These are phyloP conservation scores for Tetrastigma voinierianum DNA, from an alignment of 164 flowering plant genomes.

Conservation along the genomic window DNA sequence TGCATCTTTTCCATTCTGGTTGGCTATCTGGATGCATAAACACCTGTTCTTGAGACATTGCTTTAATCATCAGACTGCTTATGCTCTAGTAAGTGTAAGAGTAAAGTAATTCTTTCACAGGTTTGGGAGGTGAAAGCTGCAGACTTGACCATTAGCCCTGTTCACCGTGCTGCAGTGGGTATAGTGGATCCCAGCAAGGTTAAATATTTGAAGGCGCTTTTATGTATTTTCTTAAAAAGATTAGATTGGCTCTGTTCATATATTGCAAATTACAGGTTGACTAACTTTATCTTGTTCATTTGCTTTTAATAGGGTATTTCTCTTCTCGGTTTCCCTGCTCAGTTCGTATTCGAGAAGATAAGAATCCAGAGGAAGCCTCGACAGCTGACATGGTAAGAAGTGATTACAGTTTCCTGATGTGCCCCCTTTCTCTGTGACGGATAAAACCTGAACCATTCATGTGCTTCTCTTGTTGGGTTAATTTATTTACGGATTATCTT, in stretches of 20 bases:
- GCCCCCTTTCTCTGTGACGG: neutral
- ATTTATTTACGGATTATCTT: conserved; percentile 3
- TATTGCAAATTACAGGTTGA: no score
- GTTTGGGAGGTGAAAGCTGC: conserved; percentile 99
- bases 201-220: neutral
- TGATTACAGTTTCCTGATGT: neutral
- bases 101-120: conserved; percentile 28
- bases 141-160: conserved; percentile 94
- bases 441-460: neutral
- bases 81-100: no score
- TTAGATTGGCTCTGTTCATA: no score
- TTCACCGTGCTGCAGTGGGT: conserved; percentile 83
- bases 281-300: no score
- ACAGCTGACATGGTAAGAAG: conserved; percentile 72
- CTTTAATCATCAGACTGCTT: no score
- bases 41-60: no score
- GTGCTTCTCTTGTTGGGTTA: neutral
- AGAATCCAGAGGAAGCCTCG: conserved; percentile 87
- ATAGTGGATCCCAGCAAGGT: conserved; percentile 84
- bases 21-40: no score
- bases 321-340: conserved; percentile 92
- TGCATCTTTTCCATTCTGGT: no score
- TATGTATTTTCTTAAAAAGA: neutral
- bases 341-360: conserved; percentile 78
- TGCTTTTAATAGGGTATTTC: conserved; percentile 78